Percentiles rank a stretch among this genome's conserved stretches.
phyloP scores from a whole-genome alignment of 1,139 yeast genomes.

The Candida sp. region DNA sequence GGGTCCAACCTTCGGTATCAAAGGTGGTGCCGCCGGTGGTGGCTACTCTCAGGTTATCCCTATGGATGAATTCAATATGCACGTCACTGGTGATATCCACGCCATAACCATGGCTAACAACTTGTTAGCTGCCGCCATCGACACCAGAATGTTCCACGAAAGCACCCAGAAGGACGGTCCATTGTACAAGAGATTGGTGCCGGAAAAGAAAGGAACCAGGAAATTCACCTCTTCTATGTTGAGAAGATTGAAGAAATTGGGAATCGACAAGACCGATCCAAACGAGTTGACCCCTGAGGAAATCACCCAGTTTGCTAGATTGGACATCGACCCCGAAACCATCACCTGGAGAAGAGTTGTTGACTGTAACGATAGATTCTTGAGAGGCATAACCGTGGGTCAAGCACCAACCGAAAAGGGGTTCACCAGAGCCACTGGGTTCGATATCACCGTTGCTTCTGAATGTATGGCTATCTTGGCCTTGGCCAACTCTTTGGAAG shows the following conservation, averaged over 20 bases:
- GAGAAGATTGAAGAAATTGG: conserved; percentile 78
- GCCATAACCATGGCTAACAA: conserved; percentile 97
- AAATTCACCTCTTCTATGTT: conserved; percentile 80
- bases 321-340: conserved; percentile 92
- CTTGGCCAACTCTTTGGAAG: conserved; percentile 79
- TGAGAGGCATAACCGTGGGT: conserved; percentile 92
- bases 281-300: conserved; percentile 84
- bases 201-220: conserved; percentile 83
- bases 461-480: conserved; percentile 99
- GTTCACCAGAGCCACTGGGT: conserved; percentile 86
- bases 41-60: conserved; percentile 99
- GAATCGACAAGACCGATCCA: conserved; percentile 82
- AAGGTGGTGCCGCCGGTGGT: conserved; percentile 99
- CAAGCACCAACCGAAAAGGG: conserved; percentile 97
- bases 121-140: conserved; percentile 96
- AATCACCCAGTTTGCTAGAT: conserved; percentile 73
- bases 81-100: conserved; percentile 97
- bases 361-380: conserved; percentile 93
- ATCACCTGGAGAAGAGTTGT: conserved; percentile 98
- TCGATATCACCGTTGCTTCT: conserved; percentile 96
- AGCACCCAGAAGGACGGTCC: conserved; percentile 90
- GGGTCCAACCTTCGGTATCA: conserved; percentile 99
- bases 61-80: conserved; percentile 99
- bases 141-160: conserved; percentile 98
- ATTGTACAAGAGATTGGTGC: conserved; percentile 86